These are phyloP conservation scores for Exobasidium cylindrosporum DNA, from an alignment of 1,284 basidiomycete species.

Conservation along the genomic window DNA sequence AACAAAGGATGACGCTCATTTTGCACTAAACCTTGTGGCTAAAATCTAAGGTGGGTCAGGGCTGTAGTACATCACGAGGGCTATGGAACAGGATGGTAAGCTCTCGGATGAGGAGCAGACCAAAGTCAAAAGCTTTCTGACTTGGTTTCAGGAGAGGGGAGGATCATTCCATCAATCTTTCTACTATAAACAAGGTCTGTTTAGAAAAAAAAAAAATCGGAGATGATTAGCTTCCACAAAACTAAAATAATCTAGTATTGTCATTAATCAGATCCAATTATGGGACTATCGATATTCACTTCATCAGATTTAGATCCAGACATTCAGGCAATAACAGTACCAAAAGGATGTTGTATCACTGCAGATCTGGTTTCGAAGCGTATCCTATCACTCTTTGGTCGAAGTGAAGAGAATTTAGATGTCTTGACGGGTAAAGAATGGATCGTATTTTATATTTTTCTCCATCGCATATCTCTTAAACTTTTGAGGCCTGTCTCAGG, in stretches of 20 bases:
- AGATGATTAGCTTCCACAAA: no score
- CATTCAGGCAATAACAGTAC: background rate
- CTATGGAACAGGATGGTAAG: no score
- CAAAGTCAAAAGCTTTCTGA: background rate
- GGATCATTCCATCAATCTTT: background rate
- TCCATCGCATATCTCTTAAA: background rate
- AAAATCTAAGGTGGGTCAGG: no score
- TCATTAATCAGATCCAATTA: background rate
- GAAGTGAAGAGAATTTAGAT: background rate
- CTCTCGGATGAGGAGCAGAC: no score
- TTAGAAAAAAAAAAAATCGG: background rate
- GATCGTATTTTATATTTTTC: constrained; percentile 1
- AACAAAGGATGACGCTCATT: no score
- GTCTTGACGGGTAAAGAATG: constrained; percentile 1
- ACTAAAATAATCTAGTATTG: no score
- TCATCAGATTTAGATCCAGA: background rate
- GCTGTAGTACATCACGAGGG: no score
- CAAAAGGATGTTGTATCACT: background rate
- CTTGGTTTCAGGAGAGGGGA: background rate
- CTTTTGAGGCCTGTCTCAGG: background rate
- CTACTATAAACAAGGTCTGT: background rate
- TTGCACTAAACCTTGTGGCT: no score
- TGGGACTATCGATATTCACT: constrained; percentile 9
- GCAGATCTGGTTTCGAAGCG: background rate
- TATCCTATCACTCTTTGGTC: background rate